These are phyloP conservation scores for Diaporthe citriasiana DNA, from an alignment of 2,329 filamentous ascomycete species.

Conservation along the genomic window DNA sequence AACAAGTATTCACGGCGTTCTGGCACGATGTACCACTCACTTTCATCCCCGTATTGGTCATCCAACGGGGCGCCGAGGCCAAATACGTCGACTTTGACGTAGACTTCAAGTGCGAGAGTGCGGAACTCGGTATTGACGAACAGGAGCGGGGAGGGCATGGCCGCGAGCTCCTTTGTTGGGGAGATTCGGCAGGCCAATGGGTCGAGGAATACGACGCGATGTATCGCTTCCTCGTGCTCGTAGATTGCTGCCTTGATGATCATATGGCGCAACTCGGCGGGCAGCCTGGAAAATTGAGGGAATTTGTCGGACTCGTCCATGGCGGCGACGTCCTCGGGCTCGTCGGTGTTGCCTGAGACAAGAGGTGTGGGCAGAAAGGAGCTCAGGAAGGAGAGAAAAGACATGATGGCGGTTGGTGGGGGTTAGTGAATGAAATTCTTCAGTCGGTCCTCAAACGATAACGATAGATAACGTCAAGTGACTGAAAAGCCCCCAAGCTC, in stretches of 20 bases:
- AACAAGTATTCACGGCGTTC: neutral
- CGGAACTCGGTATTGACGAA: slow-evolving; percentile 24
- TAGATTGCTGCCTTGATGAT: slow-evolving; percentile 18
- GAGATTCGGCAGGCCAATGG: slow-evolving; percentile 6
- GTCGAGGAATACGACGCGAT: slow-evolving; percentile 29
- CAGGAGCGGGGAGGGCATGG: neutral
- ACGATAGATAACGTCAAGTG: neutral
- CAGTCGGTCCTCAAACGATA: neutral
- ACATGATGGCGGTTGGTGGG: neutral
- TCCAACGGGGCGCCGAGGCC: neutral
- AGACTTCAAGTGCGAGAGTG: slow-evolving; percentile 8
- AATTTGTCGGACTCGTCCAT: neutral
- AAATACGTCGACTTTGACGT: slow-evolving; percentile 11
- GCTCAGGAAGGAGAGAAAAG: slow-evolving; percentile 6
- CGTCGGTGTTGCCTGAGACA: neutral
- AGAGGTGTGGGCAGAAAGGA: neutral
- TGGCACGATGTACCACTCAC: neutral
- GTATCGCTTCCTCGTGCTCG: slow-evolving; percentile 5
- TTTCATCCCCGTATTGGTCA: neutral
- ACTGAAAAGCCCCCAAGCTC: neutral
- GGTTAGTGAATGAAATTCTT: too few relatives aligned
- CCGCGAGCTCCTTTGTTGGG: slow-evolving; percentile 24
- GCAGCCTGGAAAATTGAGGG: slow-evolving; percentile 2
- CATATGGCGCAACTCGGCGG: slow-evolving; percentile 29
- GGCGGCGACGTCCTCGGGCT: neutral